These are phyloP conservation scores for Solanum ahanhuiri DNA, from an alignment of 257 asterid genomes.

Conservation along the genomic window DNA sequence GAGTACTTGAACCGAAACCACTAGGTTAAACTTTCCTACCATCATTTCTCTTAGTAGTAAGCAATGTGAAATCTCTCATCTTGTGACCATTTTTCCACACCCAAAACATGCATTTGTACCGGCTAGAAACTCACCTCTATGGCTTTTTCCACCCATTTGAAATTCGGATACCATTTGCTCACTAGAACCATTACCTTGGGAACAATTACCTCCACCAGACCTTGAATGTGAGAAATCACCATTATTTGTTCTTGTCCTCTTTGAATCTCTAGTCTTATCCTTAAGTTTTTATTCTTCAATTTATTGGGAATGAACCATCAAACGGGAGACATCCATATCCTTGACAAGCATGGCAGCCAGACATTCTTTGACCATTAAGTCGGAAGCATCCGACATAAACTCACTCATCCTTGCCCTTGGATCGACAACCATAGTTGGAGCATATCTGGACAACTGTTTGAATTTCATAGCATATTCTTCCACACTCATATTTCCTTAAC, in stretches of 20 bases:
- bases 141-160: fast-evolving
- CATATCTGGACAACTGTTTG: not conserved
- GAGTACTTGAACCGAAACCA: not conserved
- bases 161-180: not conserved
- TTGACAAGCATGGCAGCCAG: not conserved
- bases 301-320: not conserved
- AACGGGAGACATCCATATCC: not conserved
- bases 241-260: not conserved
- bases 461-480: too few species aligned
- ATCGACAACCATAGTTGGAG: not conserved
- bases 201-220: not conserved
- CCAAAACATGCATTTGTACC: not conserved
- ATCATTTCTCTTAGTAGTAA: not conserved
- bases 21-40: not conserved
- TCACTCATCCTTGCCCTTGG: not conserved
- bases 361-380: not conserved
- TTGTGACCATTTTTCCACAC: not conserved
- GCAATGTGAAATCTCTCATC: not conserved
- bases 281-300: not conserved
- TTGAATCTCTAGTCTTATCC: not conserved
- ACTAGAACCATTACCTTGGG: not conserved
- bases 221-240: not conserved
- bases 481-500: not conserved
- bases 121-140: too few species aligned
- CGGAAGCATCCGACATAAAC: not conserved